A percentile compares a stretch with the other conserved stretches of the same genome.
Conservation (phyloP, 2,329 filamentous ascomycete genomes). For the Pyrenochaeta sp. region DNA sequence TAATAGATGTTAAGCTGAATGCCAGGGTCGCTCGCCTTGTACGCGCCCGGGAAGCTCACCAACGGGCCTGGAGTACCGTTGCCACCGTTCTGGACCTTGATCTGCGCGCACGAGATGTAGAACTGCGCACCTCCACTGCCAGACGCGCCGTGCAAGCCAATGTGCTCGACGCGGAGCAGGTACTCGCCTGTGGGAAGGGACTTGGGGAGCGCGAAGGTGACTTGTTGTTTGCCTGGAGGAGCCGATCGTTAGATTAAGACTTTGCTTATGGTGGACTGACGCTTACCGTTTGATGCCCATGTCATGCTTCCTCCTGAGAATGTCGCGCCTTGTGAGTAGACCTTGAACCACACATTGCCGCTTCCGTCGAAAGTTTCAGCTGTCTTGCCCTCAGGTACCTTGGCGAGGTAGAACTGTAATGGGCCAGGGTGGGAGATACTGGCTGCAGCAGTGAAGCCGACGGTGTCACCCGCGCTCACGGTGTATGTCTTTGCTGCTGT, state of each 20-base stretch:
- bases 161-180: conserved; percentile 56
- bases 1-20: conserved; percentile 44
- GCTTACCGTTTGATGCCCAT: conserved; percentile 24
- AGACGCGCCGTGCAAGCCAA: conserved; percentile 52
- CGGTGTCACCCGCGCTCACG: conserved; percentile 40
- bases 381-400: conserved; percentile 39
- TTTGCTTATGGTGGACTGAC: too few relatives aligned
- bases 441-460: conserved; percentile 40
- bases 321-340: conserved; percentile 34
- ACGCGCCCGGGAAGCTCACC: conserved; percentile 53
- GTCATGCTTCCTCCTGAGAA: conserved; percentile 28
- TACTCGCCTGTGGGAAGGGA: conserved; percentile 54
- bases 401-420: conserved; percentile 49
- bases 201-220: conserved; percentile 49
- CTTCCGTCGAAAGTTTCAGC: conserved; percentile 40
- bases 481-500: conserved; percentile 21
- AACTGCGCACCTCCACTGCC: conserved; percentile 50
- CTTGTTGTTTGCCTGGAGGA: conserved; percentile 12
- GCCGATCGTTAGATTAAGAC: too few relatives aligned
- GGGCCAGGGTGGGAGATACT: conserved; percentile 46
- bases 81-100: conserved; percentile 52
- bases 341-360: conserved; percentile 49
- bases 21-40: conserved; percentile 41
- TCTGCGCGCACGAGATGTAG: conserved; percentile 57
- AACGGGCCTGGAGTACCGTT: conserved; percentile 46